These are phyloP conservation scores for Pythium biforme DNA, from an alignment of 352 stramenopile species.

Conservation along the genomic window DNA sequence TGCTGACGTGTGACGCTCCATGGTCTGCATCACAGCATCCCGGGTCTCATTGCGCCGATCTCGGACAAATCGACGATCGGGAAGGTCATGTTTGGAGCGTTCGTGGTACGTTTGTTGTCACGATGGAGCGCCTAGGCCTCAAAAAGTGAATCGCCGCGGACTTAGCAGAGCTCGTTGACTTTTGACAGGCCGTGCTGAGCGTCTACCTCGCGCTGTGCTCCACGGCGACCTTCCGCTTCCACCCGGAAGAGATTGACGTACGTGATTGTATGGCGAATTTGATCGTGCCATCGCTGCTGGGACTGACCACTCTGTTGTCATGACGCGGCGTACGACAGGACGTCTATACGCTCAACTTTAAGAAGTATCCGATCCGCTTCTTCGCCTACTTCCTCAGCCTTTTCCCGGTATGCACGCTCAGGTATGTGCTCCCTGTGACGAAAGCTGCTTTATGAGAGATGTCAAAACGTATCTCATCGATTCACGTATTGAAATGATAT, in stretches of 20 bases:
- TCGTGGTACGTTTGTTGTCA: conserved; percentile 56
- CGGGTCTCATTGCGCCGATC: conserved; percentile 79
- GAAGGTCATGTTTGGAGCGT: conserved; percentile 56
- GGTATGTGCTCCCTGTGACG: conserved; percentile 42
- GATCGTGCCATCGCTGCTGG: conserved; percentile 1
- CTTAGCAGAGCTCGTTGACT: neutral
- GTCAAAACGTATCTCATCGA: too few relatives aligned
- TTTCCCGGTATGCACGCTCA: conserved; percentile 86
- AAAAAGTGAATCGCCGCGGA: neutral
- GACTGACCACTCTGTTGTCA: neutral
- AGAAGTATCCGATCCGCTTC: conserved; percentile 68
- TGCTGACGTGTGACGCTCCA: neutral
- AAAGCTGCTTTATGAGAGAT: too few relatives aligned
- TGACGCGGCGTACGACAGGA: conserved; percentile 37
- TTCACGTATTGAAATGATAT: too few relatives aligned
- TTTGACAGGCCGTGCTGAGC: conserved; percentile 58
- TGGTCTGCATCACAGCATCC: conserved; percentile 62
- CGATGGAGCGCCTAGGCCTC: too few relatives aligned
- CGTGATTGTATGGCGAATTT: conserved; percentile 22
- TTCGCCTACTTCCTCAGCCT: conserved; percentile 87
- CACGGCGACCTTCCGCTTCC: conserved; percentile 80
- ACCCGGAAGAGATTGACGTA: conserved; percentile 77
- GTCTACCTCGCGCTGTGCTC: conserved; percentile 81
- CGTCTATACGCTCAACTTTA: conserved; percentile 90
- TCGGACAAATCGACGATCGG: conserved; percentile 78